Percentiles rank a stretch among this genome's conserved stretches.
These are phyloP conservation scores for Carnegiea gigantea DNA, from an alignment of 179 eudicot species.

Conservation along the genomic window DNA sequence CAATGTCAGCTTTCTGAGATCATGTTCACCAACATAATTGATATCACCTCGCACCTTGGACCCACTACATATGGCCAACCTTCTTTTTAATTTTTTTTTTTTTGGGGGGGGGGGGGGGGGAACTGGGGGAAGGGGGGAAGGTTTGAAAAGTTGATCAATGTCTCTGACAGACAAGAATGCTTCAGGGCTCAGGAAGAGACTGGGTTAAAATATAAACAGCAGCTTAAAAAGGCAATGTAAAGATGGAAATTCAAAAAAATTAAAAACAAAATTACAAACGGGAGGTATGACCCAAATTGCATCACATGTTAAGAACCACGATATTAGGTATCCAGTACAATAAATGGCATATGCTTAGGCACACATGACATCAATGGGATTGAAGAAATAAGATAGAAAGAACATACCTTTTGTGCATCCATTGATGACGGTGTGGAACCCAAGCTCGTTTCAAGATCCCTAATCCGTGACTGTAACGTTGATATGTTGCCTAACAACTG, in stretches of 20 bases:
- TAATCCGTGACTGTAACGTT: constrained; percentile 50
- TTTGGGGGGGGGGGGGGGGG: background rate
- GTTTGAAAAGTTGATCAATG: background rate
- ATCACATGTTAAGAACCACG: background rate
- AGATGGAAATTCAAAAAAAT: background rate
- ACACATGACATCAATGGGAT: background rate
- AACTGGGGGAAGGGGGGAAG: background rate
- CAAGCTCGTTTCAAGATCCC: constrained; percentile 51
- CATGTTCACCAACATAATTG: background rate
- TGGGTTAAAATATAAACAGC: background rate
- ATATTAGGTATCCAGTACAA: background rate
- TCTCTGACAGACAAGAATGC: background rate
- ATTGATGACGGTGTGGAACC: constrained; percentile 33
- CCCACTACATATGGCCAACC: background rate
- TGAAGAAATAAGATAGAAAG: background rate
- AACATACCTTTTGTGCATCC: constrained; percentile 37
- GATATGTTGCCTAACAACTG: constrained; percentile 49
- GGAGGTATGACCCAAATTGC: background rate
- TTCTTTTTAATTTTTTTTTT: background rate
- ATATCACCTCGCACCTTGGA: background rate
- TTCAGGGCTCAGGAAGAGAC: background rate
- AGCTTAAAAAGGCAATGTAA: background rate
- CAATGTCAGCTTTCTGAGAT: background rate
- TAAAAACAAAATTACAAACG: background rate
- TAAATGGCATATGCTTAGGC: background rate